Conservation (phyloP, 139 green algal species). For the Chlorella sp. region DNA sequence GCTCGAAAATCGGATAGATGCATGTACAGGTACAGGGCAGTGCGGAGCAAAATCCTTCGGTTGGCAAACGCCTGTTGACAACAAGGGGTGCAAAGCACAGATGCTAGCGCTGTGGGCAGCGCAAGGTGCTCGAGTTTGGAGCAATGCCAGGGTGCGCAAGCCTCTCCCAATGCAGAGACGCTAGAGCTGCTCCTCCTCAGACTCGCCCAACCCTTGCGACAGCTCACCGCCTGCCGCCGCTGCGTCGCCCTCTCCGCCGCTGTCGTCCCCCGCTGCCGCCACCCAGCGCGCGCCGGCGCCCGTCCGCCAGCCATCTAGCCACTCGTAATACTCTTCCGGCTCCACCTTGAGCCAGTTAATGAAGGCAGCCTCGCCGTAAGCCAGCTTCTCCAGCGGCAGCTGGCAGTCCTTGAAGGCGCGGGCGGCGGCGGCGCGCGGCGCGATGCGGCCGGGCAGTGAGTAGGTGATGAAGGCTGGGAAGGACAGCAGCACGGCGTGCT, state of each 20-base stretch:
- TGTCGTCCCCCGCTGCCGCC: neutral
- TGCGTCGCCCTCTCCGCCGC: too few species aligned
- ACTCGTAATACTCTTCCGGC: neutral
- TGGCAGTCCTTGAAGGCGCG: neutral
- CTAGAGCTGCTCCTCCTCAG: neutral
- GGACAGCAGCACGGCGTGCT: neutral
- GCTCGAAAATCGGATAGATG: too few species aligned
- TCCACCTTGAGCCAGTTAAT: neutral
- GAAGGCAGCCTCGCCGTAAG: neutral
- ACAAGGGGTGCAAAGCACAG: too few species aligned
- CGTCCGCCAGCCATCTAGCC: neutral
- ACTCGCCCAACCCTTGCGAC: neutral
- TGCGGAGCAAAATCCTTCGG: too few species aligned
- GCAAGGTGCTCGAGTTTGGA: too few species aligned
- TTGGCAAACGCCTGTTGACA: too few species aligned
- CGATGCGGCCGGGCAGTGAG: slow-evolving; percentile 35
- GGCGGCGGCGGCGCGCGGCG: slow-evolving; percentile 24
- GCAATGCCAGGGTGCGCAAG: too few species aligned
- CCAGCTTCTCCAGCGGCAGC: neutral
- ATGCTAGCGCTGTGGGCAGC: too few species aligned
- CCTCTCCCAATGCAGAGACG: too few species aligned
- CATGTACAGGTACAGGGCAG: too few species aligned
- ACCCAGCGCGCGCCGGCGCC: neutral
- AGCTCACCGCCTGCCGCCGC: neutral
- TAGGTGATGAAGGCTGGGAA: slow-evolving; percentile 44